Conservation (phyloP, 805 yeast species). For the Saccharomycopsis olivae region DNA sequence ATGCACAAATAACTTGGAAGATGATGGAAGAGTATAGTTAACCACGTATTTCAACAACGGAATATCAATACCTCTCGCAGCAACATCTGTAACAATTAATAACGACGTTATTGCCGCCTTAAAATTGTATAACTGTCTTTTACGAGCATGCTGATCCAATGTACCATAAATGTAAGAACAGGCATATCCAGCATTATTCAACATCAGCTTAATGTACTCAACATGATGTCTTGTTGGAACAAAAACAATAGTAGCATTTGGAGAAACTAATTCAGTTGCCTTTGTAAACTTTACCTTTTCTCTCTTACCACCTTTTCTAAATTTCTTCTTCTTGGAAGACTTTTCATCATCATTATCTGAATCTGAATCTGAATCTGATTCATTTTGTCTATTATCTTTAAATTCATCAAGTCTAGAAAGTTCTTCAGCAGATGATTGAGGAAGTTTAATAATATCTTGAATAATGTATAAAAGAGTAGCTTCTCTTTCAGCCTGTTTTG, state of each 20-base stretch:
- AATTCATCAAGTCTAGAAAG: constrained; percentile 39
- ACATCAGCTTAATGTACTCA: constrained; percentile 67
- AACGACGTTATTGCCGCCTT: constrained; percentile 73
- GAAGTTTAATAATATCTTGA: constrained; percentile 78
- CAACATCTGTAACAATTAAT: constrained; percentile 96
- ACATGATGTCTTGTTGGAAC: constrained; percentile 98
- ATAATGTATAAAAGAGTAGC: constrained; percentile 70
- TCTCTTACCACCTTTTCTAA: constrained; percentile 27
- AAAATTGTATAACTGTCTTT: constrained; percentile 76
- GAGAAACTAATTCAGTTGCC: constrained; percentile 78
- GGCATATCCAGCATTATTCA: constrained; percentile 74
- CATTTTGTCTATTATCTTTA: constrained; percentile 38
- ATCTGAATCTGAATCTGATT: constrained; percentile 43
- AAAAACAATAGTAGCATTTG: constrained; percentile 79
- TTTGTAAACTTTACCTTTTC: constrained; percentile 54
- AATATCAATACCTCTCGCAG: constrained; percentile 98
- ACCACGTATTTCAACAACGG: constrained; percentile 93
- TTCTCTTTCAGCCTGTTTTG: constrained; percentile 80
- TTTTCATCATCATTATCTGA: constrained; percentile 29
- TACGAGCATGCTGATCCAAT: constrained; percentile 90
- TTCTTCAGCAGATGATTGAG: constrained; percentile 67
- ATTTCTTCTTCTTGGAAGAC: constrained; percentile 21
- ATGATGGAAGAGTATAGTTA: constrained; percentile 81
- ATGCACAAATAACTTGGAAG: constrained; percentile 89
- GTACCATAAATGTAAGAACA: constrained; percentile 88